A percentile compares a stretch with the other conserved stretches of the same genome.
Evolutionary conservation across 1,284 basidiomycete species (phyloP).

Genomic region (Papiliotrema nemorosa): DNA sequence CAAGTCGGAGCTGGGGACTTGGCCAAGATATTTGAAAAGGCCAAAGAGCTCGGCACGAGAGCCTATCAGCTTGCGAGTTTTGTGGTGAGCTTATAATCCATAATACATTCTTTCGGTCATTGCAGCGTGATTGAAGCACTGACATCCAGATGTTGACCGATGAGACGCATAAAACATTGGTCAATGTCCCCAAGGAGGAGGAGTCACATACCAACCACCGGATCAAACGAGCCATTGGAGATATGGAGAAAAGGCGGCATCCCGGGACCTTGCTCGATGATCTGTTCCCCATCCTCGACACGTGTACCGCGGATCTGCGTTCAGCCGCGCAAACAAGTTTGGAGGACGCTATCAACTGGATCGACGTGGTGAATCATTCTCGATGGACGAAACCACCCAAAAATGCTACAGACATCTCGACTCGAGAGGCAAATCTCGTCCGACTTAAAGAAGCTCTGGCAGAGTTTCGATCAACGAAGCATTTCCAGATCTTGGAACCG

Average conservation of each 20-base stretch:
- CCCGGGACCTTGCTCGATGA: conserved; percentile 28
- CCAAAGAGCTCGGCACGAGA: conserved; percentile 35
- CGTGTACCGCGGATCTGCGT: conserved; percentile 53
- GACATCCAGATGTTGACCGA: conserved; percentile 27
- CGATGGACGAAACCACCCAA: conserved; percentile 51
- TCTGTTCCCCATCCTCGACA: conserved; percentile 55
- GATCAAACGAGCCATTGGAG: conserved; percentile 7
- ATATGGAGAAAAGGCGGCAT: conserved; percentile 14
- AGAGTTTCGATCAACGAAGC: conserved; percentile 50
- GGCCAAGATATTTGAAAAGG: conserved; percentile 31
- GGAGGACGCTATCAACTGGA: conserved; percentile 41
- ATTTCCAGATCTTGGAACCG: conserved; percentile 54
- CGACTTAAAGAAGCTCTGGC: conserved; percentile 48
- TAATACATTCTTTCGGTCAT: background rate
- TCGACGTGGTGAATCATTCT: conserved; percentile 54
- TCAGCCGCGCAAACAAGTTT: conserved; percentile 48
- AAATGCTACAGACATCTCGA: conserved; percentile 19
- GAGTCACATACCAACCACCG: conserved; percentile 11
- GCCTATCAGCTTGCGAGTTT: conserved; percentile 37
- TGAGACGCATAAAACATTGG: conserved; percentile 18
- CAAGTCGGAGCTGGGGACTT: conserved; percentile 49
- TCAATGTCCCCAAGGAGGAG: conserved; percentile 6
- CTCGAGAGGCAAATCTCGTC: conserved; percentile 50
- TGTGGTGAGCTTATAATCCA: conserved; percentile 24
- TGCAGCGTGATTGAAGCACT: background rate